Percentiles rank a stretch among this genome's conserved stretches.
Evolutionary conservation across 2,329 filamentous ascomycete genomes (phyloP).

Genomic region (Trichoderma oligosporum): DNA sequence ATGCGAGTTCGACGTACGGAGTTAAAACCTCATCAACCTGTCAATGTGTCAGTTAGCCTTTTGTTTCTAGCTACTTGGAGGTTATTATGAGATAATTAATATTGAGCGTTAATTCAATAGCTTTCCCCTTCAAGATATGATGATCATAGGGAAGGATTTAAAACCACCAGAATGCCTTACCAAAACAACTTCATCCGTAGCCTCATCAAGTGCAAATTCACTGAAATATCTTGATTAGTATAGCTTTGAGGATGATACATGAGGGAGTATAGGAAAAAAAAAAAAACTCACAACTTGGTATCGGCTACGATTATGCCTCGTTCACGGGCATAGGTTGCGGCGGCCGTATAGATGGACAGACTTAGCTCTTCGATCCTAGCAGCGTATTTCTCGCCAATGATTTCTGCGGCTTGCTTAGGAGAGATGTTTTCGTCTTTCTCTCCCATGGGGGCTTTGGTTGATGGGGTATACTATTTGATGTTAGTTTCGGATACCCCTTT

Average conservation of each 20-base stretch:
- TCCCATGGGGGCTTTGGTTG: slow-evolving; percentile 78
- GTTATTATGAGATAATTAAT: background rate
- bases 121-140: too few relatives aligned
- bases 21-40: slow-evolving; percentile 73
- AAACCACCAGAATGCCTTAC: too few relatives aligned
- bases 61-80: background rate
- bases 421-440: slow-evolving; percentile 82
- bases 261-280: background rate
- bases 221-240: background rate
- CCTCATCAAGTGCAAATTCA: slow-evolving; percentile 52
- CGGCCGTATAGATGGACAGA: slow-evolving; percentile 38
- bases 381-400: slow-evolving; percentile 34
- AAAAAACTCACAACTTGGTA: slow-evolving; percentile 12
- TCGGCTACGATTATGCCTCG: slow-evolving; percentile 34
- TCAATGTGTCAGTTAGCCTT: slow-evolving; percentile 3
- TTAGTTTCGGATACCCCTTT: background rate
- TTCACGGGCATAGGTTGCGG: slow-evolving; percentile 56
- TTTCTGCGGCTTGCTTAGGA: slow-evolving; percentile 56
- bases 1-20: slow-evolving; percentile 42
- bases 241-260: slow-evolving; percentile 4
- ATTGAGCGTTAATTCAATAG: too few relatives aligned
- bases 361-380: slow-evolving; percentile 33
- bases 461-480: slow-evolving; percentile 51
- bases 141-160: background rate
- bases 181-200: slow-evolving; percentile 30